Conservation (phyloP, 2,329 filamentous ascomycete species). For the Penicillium sp. region DNA sequence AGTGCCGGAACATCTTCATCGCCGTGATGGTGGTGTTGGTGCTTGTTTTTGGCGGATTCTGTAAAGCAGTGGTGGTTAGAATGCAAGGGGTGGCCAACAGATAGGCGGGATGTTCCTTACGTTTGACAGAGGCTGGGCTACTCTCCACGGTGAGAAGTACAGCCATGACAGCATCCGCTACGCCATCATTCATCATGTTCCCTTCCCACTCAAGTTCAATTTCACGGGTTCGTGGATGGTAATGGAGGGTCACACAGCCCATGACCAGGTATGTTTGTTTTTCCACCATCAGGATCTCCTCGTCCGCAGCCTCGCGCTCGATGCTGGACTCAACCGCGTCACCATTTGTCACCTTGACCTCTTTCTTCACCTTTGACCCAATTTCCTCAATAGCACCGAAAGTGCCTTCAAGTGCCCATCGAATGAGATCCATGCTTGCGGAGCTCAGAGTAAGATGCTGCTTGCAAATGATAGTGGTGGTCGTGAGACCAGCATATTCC, state of each 20-base stretch:
- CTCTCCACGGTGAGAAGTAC: slow-evolving; percentile 90
- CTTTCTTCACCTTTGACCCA: slow-evolving; percentile 25
- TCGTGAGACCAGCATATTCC: slow-evolving; percentile 97
- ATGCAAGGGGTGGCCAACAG: slow-evolving; percentile 5
- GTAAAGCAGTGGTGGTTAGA: slow-evolving; percentile 20
- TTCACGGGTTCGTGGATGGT: slow-evolving; percentile 69
- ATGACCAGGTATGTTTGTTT: slow-evolving; percentile 67
- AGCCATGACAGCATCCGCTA: slow-evolving; percentile 95
- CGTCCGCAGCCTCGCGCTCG: slow-evolving; percentile 46
- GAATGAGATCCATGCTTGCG: slow-evolving; percentile 86
- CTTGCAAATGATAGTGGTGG: slow-evolving; percentile 89
- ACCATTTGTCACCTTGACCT: slow-evolving; percentile 32
- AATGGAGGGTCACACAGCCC: slow-evolving; percentile 84
- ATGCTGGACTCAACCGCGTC: slow-evolving; percentile 39
- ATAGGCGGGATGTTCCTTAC: slow-evolving; percentile 51
- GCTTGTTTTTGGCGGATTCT: slow-evolving; percentile 65
- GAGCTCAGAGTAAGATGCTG: slow-evolving; percentile 86
- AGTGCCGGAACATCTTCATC: slow-evolving; percentile 44
- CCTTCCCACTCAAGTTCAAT: slow-evolving; percentile 96
- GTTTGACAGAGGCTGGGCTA: slow-evolving; percentile 91
- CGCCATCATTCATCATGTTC: slow-evolving; percentile 95
- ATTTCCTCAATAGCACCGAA: slow-evolving; percentile 78
- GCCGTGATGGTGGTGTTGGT: slow-evolving; percentile 48
- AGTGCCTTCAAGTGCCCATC: slow-evolving; percentile 91
- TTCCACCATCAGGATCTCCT: slow-evolving; percentile 44